A percentile compares a stretch with the other conserved stretches of the same genome.
Conservation (phyloP, 2,329 filamentous ascomycete genomes). For the Cyphellophora europaea region DNA sequence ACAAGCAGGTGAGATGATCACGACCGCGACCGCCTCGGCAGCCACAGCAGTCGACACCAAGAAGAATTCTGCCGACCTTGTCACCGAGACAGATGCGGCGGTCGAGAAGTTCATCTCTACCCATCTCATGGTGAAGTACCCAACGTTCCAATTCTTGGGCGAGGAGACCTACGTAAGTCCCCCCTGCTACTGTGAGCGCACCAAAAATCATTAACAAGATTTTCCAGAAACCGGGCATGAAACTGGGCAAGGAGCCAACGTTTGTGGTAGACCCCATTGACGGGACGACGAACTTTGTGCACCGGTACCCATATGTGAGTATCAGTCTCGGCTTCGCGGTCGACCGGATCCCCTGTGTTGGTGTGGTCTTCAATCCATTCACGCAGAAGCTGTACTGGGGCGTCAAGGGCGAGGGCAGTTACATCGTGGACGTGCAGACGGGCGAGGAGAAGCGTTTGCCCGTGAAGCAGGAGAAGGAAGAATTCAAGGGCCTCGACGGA, state of each 20-base stretch:
- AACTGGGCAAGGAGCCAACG: slow-evolving; percentile 44
- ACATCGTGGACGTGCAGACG: slow-evolving; percentile 24
- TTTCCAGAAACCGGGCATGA: slow-evolving; percentile 41
- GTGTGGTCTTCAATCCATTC: slow-evolving; percentile 54
- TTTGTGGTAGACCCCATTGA: slow-evolving; percentile 58
- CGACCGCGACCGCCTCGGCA: slow-evolving; percentile 27
- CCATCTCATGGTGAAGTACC: slow-evolving; percentile 41
- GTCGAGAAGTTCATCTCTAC: slow-evolving; percentile 50
- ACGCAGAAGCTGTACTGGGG: slow-evolving; percentile 46
- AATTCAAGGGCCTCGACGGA: slow-evolving; percentile 38
- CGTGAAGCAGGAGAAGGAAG: slow-evolving; percentile 32
- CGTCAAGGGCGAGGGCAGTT: slow-evolving; percentile 47
- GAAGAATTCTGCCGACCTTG: slow-evolving; percentile 49
- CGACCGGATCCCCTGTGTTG: slow-evolving; percentile 41
- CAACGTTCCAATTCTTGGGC: slow-evolving; percentile 42
- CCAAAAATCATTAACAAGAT: no score
- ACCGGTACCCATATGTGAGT: slow-evolving; percentile 48
- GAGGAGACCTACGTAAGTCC: slow-evolving; percentile 57
- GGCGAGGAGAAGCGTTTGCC: slow-evolving; percentile 29
- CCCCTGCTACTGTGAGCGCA: no score
- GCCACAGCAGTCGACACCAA: slow-evolving; percentile 30
- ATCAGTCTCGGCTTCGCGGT: slow-evolving; percentile 51
- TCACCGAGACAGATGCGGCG: slow-evolving; percentile 55
- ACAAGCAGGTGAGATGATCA: slow-evolving; percentile 34
- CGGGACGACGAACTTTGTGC: slow-evolving; percentile 58